A percentile compares a stretch with the other conserved stretches of the same genome.
Conservation (phyloP, 306 rosid genomes). For the Boehmeria nivea region DNA sequence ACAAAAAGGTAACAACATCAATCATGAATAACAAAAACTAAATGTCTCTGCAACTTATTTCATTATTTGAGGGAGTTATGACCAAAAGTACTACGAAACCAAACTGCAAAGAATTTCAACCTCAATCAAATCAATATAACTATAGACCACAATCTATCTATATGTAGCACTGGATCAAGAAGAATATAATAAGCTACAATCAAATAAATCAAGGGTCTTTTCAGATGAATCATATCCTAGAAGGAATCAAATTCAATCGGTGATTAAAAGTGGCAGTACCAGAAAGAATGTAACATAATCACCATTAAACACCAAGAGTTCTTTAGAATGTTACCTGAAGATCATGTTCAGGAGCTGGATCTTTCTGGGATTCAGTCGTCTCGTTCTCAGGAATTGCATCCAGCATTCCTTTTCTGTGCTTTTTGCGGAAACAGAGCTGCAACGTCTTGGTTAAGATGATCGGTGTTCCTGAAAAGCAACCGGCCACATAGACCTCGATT, state of each 20-base stretch:
- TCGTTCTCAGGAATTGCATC: slow-evolving; percentile 78
- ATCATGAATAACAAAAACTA: background rate
- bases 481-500: slow-evolving; percentile 88
- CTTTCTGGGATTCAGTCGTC: slow-evolving; percentile 50
- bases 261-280: background rate
- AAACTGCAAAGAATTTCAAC: background rate
- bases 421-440: slow-evolving; percentile 56
- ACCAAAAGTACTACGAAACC: background rate
- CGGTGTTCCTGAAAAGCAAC: slow-evolving; percentile 71
- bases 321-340: slow-evolving; percentile 52
- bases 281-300: slow-evolving; percentile 5
- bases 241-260: background rate
- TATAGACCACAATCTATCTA: no score
- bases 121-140: no score
- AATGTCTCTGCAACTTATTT: background rate
- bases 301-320: slow-evolving; percentile 3
- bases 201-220: no score
- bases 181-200: no score
- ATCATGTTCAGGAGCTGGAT: slow-evolving; percentile 39
- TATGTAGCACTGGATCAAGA: no score
- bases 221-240: background rate
- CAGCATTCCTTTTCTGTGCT: slow-evolving; percentile 55
- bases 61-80: background rate
- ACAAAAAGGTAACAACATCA: slow-evolving; percentile 11
- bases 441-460: slow-evolving; percentile 71